phyloP scores from a whole-genome alignment of 768 basidiomycete species.

The Hygrocybe punicea region DNA sequence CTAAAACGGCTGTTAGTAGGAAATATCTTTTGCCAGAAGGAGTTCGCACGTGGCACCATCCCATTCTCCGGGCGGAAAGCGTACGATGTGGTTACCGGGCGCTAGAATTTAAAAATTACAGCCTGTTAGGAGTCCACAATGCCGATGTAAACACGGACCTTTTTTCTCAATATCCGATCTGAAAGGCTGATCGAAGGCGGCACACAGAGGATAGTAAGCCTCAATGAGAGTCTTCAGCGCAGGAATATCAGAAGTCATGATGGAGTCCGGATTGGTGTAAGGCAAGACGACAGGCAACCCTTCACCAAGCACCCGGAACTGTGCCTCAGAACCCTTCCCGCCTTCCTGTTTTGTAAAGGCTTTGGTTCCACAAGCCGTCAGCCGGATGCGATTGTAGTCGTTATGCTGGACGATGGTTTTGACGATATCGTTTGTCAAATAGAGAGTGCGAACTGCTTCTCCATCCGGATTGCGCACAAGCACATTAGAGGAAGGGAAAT shows the following conservation, averaged over 20 bases:
- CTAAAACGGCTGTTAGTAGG: slow-evolving; percentile 35
- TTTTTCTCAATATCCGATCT: slow-evolving; percentile 47
- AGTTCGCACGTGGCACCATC: slow-evolving; percentile 52
- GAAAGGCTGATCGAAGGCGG: slow-evolving; percentile 62
- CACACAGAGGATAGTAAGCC: slow-evolving; percentile 75
- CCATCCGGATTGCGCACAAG: slow-evolving; percentile 84
- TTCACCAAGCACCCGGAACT: slow-evolving; percentile 79
- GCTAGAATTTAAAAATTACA: slow-evolving; percentile 36
- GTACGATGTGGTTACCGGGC: slow-evolving; percentile 68
- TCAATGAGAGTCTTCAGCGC: slow-evolving; percentile 66
- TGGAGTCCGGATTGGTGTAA: slow-evolving; percentile 60
- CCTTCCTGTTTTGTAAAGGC: slow-evolving; percentile 88
- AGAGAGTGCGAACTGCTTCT: slow-evolving; percentile 72
- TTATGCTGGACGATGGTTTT: slow-evolving; percentile 78
- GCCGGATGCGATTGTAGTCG: slow-evolving; percentile 77
- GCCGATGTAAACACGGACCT: slow-evolving; percentile 42
- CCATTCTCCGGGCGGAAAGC: slow-evolving; percentile 54
- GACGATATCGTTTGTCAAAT: slow-evolving; percentile 82
- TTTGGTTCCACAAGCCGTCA: slow-evolving; percentile 92
- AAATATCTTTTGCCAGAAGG: not conserved
- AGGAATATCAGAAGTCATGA: slow-evolving; percentile 55
- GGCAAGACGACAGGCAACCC: slow-evolving; percentile 83
- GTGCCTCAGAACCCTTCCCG: slow-evolving; percentile 52
- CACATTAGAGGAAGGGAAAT: slow-evolving; percentile 73
- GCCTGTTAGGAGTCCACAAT: not conserved